Evolutionary conservation across 2,329 filamentous ascomycete genomes (phyloP).

Genomic region (Colletotrichum theobromicola): DNA sequence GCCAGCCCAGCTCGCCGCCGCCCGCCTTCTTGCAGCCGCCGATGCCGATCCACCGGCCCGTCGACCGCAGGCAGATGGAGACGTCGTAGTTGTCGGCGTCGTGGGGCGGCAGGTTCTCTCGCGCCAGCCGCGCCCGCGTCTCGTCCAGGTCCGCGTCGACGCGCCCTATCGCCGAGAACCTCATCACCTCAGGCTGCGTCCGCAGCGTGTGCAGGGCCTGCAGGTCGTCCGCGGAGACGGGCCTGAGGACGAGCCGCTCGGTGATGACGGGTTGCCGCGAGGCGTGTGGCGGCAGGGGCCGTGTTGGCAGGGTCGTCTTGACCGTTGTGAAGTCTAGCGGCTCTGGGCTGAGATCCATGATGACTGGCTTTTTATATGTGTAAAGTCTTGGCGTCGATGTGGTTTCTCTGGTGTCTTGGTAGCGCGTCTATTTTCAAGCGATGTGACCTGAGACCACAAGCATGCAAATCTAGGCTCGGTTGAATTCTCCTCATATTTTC

Average conservation of each 20-base stretch:
- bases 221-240: slow-evolving; percentile 54
- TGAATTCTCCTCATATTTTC: neutral
- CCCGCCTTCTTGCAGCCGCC: slow-evolving; percentile 49
- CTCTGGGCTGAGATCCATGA: neutral
- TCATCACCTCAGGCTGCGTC: slow-evolving; percentile 66
- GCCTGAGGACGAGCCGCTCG: slow-evolving; percentile 59
- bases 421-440: neutral
- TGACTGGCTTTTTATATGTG: neutral
- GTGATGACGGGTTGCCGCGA: slow-evolving; percentile 50
- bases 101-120: slow-evolving; percentile 51
- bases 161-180: slow-evolving; percentile 51
- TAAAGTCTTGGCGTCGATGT: neutral
- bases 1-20: slow-evolving; percentile 52
- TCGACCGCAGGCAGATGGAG: slow-evolving; percentile 51
- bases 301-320: slow-evolving; percentile 51
- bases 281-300: slow-evolving; percentile 44
- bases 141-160: slow-evolving; percentile 49
- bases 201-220: slow-evolving; percentile 57
- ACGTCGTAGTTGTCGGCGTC: slow-evolving; percentile 62
- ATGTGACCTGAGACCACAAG: neutral
- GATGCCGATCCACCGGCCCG: slow-evolving; percentile 56
- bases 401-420: neutral
- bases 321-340: slow-evolving; percentile 40
- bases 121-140: slow-evolving; percentile 44
- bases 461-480: neutral